Base-by-base conservation (phyloP, 768 basidiomycete species). In the Omphalotus guepiniiformis region DNA sequence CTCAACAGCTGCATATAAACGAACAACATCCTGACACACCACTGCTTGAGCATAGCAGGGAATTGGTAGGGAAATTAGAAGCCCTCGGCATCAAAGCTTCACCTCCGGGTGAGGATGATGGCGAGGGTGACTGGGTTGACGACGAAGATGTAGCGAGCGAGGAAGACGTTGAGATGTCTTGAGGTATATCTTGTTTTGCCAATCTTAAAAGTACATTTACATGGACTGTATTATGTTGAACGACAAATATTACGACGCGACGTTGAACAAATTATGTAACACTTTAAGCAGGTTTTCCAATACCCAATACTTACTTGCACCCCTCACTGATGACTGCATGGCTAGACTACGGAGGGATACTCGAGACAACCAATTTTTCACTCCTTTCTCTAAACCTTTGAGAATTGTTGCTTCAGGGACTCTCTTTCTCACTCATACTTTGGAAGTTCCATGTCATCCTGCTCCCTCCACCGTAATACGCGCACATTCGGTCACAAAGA, bases 401-500 rank as follows among this genome's bases (percentile, higher is more conserved):
- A 83, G 88, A 36, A 79, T 92, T 21, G 76, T 92, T 32, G 85
- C 86, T 2, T 82, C 83, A 11, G 89, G 89, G 12, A 87, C 89
- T 8, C 75, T 93, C 32, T 92, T 92, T 60, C 64, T 86, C 36
- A 88, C 86, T 4, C 82, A 90, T 61, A 83, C 80, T 0, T 75
- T 93, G 40, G 70, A 71, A 30, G 56, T 92, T 3, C 78, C 80
- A 18, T 60, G 71, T 12, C 77, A 85, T 49, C 86, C 87, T 1
- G 60, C 62, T 11, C 80, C 82, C 1, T 70, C 73, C 9, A 73
- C 75, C 6, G 81, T 75, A 1, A 62, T 79, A 2, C 83, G 89
- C 37, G 88, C 89, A 0, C 83, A 88, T 55, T 78, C 83, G 3
- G 86, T 91, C 3, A 63, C 74, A 34, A 78, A 80, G 38, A 62